These are phyloP conservation scores for Ocimum tenuiflorum DNA, from an alignment of 257 asterid species.

Conservation along the genomic window DNA sequence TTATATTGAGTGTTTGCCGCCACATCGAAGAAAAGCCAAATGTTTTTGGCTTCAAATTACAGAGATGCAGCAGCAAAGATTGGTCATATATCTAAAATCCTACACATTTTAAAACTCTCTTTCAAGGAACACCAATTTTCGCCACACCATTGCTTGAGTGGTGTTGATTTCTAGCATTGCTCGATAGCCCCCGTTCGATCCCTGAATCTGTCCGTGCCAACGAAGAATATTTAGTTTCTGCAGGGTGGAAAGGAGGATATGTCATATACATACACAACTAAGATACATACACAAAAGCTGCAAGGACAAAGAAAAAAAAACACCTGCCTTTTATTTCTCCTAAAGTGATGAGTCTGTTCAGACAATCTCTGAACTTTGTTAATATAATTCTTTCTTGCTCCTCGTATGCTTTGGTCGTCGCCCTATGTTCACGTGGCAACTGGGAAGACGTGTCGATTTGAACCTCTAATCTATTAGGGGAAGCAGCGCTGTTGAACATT, in stretches of 20 bases:
- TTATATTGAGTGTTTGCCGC: conserved; percentile 25
- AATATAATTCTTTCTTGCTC: conserved; percentile 82
- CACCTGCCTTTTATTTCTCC: conserved; percentile 76
- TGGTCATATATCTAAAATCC: conserved; percentile 21
- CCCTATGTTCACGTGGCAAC: conserved; percentile 38
- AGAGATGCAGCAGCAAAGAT: conserved; percentile 28
- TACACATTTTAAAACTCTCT: conserved; percentile 25
- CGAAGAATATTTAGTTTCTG: conserved; percentile 57
- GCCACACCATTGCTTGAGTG: conserved; percentile 37
- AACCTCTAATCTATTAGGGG: conserved; percentile 36
- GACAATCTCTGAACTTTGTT: conserved; percentile 80
- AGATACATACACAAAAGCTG: not conserved
- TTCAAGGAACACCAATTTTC: conserved; percentile 27
- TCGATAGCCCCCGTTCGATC: conserved; percentile 22
- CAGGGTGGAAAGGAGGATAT: conserved; percentile 2
- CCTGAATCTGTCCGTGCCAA: conserved; percentile 40
- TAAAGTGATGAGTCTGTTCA: conserved; percentile 65
- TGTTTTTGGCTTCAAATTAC: conserved; percentile 32
- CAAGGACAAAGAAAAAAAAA: not conserved
- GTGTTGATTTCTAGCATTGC: conserved; percentile 35
- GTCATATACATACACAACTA: not conserved
- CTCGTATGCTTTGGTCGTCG: conserved; percentile 42
- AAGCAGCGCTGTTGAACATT: conserved; percentile 42
- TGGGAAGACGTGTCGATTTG: conserved; percentile 36
- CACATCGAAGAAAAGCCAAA: conserved; percentile 25